Percentiles rank a stretch among this genome's conserved stretches.
phyloP scores from a whole-genome alignment of 108 stramenopile species.

The Aureococcus anophagefferens region DNA sequence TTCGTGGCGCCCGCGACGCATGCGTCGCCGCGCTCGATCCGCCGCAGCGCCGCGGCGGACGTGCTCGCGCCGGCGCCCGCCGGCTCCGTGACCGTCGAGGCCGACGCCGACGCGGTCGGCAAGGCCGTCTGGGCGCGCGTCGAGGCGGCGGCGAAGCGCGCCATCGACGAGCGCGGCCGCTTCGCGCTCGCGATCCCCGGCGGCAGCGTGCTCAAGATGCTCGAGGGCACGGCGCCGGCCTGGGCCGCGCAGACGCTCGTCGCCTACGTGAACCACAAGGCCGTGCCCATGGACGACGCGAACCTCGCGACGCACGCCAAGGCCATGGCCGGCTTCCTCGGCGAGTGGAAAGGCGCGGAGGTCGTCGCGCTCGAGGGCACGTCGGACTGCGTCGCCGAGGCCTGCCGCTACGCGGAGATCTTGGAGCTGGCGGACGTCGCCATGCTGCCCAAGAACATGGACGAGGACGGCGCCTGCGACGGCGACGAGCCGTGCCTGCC shows the following conservation, averaged over 20 bases:
- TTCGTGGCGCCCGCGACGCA: no score
- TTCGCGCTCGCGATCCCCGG: constrained; percentile 72
- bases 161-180: neutral
- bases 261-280: constrained; percentile 75
- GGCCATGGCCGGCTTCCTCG: constrained; percentile 48
- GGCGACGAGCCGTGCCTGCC: constrained; percentile 42
- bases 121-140: neutral
- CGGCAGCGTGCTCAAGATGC: constrained; percentile 61
- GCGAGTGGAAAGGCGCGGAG: constrained; percentile 45
- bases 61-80: no score
- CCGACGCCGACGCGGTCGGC: neutral
- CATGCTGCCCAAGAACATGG: constrained; percentile 42
- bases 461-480: constrained; percentile 59
- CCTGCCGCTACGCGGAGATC: constrained; percentile 49
- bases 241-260: constrained; percentile 53
- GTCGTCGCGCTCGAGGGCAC: constrained; percentile 49
- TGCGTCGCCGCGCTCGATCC: no score
- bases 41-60: no score
- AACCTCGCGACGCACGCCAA: constrained; percentile 60
- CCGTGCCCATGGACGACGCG: constrained; percentile 51
- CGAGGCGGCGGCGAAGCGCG: neutral
- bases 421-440: constrained; percentile 10
- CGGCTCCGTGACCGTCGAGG: neutral
- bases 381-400: constrained; percentile 46
- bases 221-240: constrained; percentile 19